Evolutionary conservation across 1,284 basidiomycete species (phyloP).

Genomic region (Heterobasidion occidentale): DNA sequence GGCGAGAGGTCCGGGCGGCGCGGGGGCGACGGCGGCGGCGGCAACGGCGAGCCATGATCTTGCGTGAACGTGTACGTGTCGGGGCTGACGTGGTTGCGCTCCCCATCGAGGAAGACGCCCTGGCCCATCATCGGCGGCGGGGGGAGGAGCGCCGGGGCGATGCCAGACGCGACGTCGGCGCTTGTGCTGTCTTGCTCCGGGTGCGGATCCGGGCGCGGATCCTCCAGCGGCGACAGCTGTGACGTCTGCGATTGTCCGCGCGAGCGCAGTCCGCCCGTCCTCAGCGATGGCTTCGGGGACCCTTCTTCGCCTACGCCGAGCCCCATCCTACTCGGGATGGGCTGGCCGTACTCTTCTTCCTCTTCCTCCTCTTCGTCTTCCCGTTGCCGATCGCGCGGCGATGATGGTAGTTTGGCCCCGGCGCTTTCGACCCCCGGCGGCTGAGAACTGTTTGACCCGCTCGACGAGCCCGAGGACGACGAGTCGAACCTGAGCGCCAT

Average conservation of each 20-base stretch:
- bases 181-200: constrained; percentile 14
- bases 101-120: constrained; percentile 8
- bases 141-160: constrained; percentile 1
- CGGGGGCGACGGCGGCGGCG: not conserved
- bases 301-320: not conserved
- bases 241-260: constrained; percentile 16
- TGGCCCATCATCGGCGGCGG: constrained; percentile 6
- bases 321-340: constrained; percentile 10
- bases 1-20: constrained; percentile 7
- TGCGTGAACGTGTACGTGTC: not conserved
- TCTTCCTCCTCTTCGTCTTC: constrained; percentile 25
- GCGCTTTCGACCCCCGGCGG: too few species aligned
- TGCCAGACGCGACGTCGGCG: constrained; percentile 27
- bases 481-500: constrained; percentile 3
- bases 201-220: constrained; percentile 6
- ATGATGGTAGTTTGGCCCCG: not conserved
- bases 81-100: not conserved
- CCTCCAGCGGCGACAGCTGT: constrained; percentile 10
- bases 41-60: too few species aligned
- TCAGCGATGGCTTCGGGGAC: not conserved
- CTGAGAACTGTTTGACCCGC: not conserved
- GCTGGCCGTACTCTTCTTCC: constrained; percentile 26
- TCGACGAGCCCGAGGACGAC: not conserved
- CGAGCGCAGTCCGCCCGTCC: constrained; percentile 2
- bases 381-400: not conserved